Evolutionary conservation across 345 rosid species (phyloP).

Genomic region (Bruguiera parviflora): DNA sequence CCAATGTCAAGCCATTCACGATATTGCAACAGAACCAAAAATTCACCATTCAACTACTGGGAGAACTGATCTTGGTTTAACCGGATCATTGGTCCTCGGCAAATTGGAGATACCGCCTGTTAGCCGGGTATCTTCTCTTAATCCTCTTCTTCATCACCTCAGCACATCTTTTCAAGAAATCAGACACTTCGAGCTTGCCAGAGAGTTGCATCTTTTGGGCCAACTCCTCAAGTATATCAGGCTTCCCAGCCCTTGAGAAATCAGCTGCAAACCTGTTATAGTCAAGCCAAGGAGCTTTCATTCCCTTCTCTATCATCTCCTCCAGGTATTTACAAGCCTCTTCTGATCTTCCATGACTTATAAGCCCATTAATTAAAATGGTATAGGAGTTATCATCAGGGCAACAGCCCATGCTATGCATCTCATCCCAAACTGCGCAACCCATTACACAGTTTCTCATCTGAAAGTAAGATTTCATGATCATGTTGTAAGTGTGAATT

Average conservation of each 20-base stretch:
- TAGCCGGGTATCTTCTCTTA: constrained; percentile 32
- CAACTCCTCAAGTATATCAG: constrained; percentile 65
- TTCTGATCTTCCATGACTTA: constrained; percentile 61
- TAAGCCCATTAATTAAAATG: constrained; percentile 70
- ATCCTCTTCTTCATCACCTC: constrained; percentile 55
- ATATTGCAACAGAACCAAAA: background rate
- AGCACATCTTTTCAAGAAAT: constrained; percentile 61
- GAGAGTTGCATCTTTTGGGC: constrained; percentile 68
- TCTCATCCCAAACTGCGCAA: constrained; percentile 70
- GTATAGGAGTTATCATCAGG: constrained; percentile 87
- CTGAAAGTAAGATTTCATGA: constrained; percentile 76
- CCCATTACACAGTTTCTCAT: constrained; percentile 63
- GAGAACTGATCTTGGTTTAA: background rate
- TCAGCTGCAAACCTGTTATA: constrained; percentile 75
- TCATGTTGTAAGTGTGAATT: constrained; percentile 77
- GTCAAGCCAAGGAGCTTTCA: constrained; percentile 87
- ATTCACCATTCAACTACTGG: background rate
- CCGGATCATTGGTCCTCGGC: background rate
- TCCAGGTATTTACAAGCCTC: constrained; percentile 76
- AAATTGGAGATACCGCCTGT: constrained; percentile 14
- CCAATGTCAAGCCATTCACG: background rate
- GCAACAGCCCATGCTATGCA: constrained; percentile 62
- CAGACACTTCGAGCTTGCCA: constrained; percentile 65
- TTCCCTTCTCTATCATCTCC: constrained; percentile 87
- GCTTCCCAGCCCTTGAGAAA: constrained; percentile 65